These are phyloP conservation scores for Pestalotiopsis fici DNA, from an alignment of 2,329 filamentous ascomycete species.

Conservation along the genomic window DNA sequence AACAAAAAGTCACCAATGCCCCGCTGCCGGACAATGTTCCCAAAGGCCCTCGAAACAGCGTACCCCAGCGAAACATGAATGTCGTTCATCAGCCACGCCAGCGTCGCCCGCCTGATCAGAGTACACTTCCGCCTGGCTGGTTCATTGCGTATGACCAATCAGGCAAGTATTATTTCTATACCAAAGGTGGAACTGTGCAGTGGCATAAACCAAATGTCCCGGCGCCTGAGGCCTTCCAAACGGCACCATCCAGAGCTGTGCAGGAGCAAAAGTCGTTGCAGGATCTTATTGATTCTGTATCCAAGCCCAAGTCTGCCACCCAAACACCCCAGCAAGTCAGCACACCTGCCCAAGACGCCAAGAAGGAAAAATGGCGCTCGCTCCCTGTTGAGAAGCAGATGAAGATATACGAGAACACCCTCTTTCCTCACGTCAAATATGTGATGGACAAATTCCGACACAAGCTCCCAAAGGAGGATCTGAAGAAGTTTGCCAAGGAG, in stretches of 20 bases:
- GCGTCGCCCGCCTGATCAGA: slow-evolving; percentile 53
- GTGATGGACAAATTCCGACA: slow-evolving; percentile 85
- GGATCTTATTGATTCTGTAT: slow-evolving; percentile 83
- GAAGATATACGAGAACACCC: slow-evolving; percentile 93
- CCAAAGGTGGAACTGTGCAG: slow-evolving; percentile 72
- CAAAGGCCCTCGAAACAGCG: slow-evolving; percentile 62
- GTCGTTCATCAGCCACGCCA: slow-evolving; percentile 54
- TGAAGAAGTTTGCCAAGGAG: slow-evolving; percentile 65
- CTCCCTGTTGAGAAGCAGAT: slow-evolving; percentile 82
- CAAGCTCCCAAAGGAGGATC: slow-evolving; percentile 79
- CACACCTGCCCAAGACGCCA: slow-evolving; percentile 57
- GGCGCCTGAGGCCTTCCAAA: slow-evolving; percentile 61
- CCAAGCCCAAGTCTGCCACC: slow-evolving; percentile 61
- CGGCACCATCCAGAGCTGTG: slow-evolving; percentile 63
- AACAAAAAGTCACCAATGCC: slow-evolving; percentile 39
- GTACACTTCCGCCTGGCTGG: slow-evolving; percentile 78
- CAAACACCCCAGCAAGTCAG: slow-evolving; percentile 66
- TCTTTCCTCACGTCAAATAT: slow-evolving; percentile 82
- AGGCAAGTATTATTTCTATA: slow-evolving; percentile 85
- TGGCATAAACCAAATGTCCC: slow-evolving; percentile 79
- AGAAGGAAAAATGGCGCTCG: slow-evolving; percentile 71
- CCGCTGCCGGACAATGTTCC: slow-evolving; percentile 50
- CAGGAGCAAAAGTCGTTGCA: slow-evolving; percentile 75
- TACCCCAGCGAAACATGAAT: slow-evolving; percentile 51
- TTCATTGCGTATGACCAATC: slow-evolving; percentile 71